These are phyloP conservation scores for Diaporthe capsici DNA, from an alignment of 2,329 filamentous ascomycete genomes.

Conservation along the genomic window DNA sequence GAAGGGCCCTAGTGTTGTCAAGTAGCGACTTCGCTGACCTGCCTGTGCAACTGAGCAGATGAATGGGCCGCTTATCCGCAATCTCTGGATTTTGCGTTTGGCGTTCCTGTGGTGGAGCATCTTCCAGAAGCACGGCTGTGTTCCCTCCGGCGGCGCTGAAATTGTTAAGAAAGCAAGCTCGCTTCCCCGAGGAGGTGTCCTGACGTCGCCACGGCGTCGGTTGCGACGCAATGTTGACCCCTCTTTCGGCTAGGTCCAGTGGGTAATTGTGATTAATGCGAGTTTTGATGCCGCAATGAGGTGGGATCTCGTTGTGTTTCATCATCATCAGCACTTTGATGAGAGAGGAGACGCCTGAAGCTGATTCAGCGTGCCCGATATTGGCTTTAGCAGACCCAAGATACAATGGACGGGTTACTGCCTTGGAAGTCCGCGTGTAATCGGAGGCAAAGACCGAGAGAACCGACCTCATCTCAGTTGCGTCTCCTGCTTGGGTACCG, in stretches of 20 bases:
- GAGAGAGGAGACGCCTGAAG: slow-evolving; percentile 40
- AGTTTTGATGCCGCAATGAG: slow-evolving; percentile 45
- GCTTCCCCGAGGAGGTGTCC: slow-evolving; percentile 56
- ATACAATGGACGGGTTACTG: slow-evolving; percentile 66
- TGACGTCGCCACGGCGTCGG: slow-evolving; percentile 15
- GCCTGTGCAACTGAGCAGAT: slow-evolving; percentile 70
- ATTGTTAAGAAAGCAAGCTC: slow-evolving; percentile 73
- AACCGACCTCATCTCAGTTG: slow-evolving; percentile 85
- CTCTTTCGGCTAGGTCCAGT: not conserved
- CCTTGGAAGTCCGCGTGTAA: slow-evolving; percentile 44
- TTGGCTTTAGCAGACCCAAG: slow-evolving; percentile 71
- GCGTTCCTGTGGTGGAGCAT: slow-evolving; percentile 57
- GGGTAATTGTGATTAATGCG: slow-evolving; percentile 48
- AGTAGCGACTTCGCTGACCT: slow-evolving; percentile 69
- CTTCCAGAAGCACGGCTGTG: slow-evolving; percentile 76
- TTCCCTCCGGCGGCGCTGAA: slow-evolving; percentile 81
- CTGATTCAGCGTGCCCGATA: slow-evolving; percentile 45
- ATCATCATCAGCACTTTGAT: slow-evolving; percentile 45
- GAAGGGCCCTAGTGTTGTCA: slow-evolving; percentile 69
- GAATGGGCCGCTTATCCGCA: slow-evolving; percentile 65
- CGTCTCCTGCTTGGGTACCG: slow-evolving; percentile 86
- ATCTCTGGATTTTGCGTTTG: slow-evolving; percentile 37
- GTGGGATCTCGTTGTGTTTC: slow-evolving; percentile 40
- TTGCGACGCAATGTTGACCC: slow-evolving; percentile 29
- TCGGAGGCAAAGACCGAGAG: slow-evolving; percentile 66